Base-by-base conservation (phyloP, 2,329 filamentous ascomycete genomes). In the Diplodia intermedia region DNA sequence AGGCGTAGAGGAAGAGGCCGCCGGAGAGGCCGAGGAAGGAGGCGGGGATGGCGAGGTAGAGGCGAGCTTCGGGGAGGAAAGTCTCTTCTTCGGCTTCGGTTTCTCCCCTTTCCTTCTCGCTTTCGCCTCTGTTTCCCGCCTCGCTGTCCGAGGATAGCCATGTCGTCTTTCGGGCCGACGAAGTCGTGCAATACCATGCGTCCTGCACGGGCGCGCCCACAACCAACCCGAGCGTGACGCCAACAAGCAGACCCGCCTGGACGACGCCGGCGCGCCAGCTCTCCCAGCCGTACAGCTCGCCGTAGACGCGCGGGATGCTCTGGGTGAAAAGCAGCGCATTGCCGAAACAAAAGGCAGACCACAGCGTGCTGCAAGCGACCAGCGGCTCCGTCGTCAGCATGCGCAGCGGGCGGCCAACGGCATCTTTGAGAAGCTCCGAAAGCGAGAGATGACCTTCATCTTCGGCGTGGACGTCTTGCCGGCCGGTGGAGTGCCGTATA, bases 331-430 rank as follows among this genome's bases (percentile, higher is more conserved):
- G 78, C 73, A 67, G 82, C 84, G 33, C 83, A 78, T 4, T 78
- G 80, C 26, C 82, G 81, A 66, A 82, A 77, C 68, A 78, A 78
- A 69, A 85, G 82, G 29, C 81, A 79, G 15, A 81, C 83, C 83
- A 83, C 84, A 86, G 69, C 2, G 82, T 83, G 57, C 81, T 79
- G 55, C 78, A 79, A 52, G 83, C 78, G 1, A 86, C 79, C 0
- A 86, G 82, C 3, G 80, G 80, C 74, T 86, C 84, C 1, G 83
- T 86, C 71, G 75, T 78, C 7, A 85, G 78, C 72, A 85, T 80
- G 40, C 78, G 78, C 1, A 75, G 71, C 12, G 77, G 77, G 3
- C 76, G 74, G 50, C 29, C 43, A 23, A 53, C 77, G 73, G 43
- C 75, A 2, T 55, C 29, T 12, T 29, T 36, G 4, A 66, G 26